Evolutionary conservation across 257 asterid genomes (phyloP), one percentile per base, ranked within the genome.

Genomic region (Craterostigma plantagineum): DNA sequence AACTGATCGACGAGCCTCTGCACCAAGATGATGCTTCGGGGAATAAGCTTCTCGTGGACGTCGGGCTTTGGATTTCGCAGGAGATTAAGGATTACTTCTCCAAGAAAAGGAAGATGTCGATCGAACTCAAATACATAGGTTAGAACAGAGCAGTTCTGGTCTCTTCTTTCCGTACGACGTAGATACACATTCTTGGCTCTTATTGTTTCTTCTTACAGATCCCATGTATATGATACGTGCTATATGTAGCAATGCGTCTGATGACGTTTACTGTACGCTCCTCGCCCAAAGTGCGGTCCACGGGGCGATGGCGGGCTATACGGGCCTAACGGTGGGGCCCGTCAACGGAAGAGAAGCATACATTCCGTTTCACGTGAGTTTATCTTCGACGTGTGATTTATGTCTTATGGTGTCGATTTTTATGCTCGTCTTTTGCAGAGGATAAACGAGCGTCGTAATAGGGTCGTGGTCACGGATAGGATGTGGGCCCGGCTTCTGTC

Each of bases 281-380:
- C 91, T 86, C 42, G 97, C 97, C 33, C 94, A 86, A 45, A 81
- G 85, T 47, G 92, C 87, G 2, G 81, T 81, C 18, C 97, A 86
- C 52, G 94, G 97, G 69, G 94, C 97, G 1, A 86, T 81, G 97
- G 97, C 94, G 0, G 97, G 97, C 33, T 86, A 73, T 58, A 86
- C 97, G 0, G 94, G 94, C 34, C 78, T 63, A 65, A 76, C 84
- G 1, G 72, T 57, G 3, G 97, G 93, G 46, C 81, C 70, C 6
- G 92, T 86, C 30, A 81, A 86, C 15, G 68, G 75, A 9, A 68
- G 83, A 40, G 69, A 75, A 13, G 55, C 80, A 50, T 86, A 86
- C 65, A 86, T 86, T 51, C 94, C 97, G 18, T 76, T 81, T 60
- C 38, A 78, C 35, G 97, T 86, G 56, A 77, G 92, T 63, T 42